Conservation (phyloP, 306 rosid species). For the Lotus japonicus region DNA sequence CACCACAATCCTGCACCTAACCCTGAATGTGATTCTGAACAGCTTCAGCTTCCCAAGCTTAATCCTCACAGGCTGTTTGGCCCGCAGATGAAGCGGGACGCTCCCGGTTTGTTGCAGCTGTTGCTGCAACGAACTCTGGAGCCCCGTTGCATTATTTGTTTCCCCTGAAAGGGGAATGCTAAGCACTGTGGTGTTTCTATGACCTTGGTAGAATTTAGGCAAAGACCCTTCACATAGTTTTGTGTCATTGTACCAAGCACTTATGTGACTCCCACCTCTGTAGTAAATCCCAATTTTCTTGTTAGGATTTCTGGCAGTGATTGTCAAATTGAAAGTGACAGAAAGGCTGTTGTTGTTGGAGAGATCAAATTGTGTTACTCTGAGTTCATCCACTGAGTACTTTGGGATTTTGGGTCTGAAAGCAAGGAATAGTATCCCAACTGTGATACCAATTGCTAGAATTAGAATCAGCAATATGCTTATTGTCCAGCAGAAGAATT, state of each 20-base stretch:
- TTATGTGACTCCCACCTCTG: slow-evolving; percentile 62
- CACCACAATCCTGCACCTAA: slow-evolving; percentile 51
- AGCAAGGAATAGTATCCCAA: slow-evolving; percentile 34
- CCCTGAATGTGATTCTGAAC: slow-evolving; percentile 47
- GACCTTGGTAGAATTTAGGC: slow-evolving; percentile 84
- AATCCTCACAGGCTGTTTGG: slow-evolving; percentile 63
- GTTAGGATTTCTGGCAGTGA: slow-evolving; percentile 65
- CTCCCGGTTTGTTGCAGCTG: slow-evolving; percentile 29
- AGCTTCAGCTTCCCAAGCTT: slow-evolving; percentile 71
- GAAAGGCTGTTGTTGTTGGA: slow-evolving; percentile 25
- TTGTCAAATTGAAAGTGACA: slow-evolving; percentile 47
- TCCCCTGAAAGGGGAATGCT: slow-evolving; percentile 38
- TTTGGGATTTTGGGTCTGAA: slow-evolving; percentile 42
- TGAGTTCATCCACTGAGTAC: slow-evolving; percentile 42
- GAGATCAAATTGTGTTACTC: slow-evolving; percentile 30
- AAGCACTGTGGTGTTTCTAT: slow-evolving; percentile 55
- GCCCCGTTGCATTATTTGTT: slow-evolving; percentile 35
- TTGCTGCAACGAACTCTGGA: slow-evolving; percentile 14
- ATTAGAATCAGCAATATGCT: slow-evolving; percentile 25
- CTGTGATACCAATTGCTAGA: slow-evolving; percentile 19
- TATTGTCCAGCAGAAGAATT: slow-evolving; percentile 14
- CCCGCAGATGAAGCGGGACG: slow-evolving; percentile 49
- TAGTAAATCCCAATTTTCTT: slow-evolving; percentile 73
- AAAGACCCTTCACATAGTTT: slow-evolving; percentile 53
- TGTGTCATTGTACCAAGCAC: slow-evolving; percentile 48